Evolutionary conservation across 176 grass and related monocot species (phyloP).

Genomic region (Panicum miliaceum): DNA sequence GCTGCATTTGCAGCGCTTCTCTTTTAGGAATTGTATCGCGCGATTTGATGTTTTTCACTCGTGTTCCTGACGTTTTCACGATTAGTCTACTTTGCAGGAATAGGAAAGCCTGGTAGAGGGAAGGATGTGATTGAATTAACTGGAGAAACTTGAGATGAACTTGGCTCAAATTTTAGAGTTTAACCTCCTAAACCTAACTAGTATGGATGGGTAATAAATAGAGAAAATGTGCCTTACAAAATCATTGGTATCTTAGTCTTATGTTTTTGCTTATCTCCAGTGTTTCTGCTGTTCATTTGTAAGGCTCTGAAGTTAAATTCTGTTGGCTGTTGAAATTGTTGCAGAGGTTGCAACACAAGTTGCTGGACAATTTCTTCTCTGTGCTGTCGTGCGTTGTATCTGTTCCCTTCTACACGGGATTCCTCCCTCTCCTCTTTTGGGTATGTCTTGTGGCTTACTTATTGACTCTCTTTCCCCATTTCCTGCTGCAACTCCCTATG

Average conservation of each 20-base stretch:
- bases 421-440: constrained; percentile 96
- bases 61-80: neutral
- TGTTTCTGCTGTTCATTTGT: neutral
- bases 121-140: neutral
- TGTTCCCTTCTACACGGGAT: constrained; percentile 97
- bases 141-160: neutral
- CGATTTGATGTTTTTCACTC: neutral
- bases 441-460: constrained; percentile 47
- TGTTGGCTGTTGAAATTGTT: constrained; percentile 44
- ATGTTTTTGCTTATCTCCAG: neutral
- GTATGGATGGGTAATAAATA: neutral
- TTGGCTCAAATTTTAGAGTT: neutral
- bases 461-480: neutral
- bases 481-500: neutral
- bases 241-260: neutral
- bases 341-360: constrained; percentile 70
- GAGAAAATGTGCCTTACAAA: neutral
- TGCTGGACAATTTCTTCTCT: constrained; percentile 87
- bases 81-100: neutral
- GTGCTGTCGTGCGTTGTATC: constrained; percentile 86
- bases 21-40: neutral
- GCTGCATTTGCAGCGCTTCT: constrained; percentile 2
- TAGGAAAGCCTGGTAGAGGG: neutral
- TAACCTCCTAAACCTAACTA: neutral
- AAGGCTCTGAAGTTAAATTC: neutral